A percentile compares a stretch with the other conserved stretches of the same genome.
Conservation (phyloP, 805 yeast species). For the Maudiozyma saulgeensis region DNA sequence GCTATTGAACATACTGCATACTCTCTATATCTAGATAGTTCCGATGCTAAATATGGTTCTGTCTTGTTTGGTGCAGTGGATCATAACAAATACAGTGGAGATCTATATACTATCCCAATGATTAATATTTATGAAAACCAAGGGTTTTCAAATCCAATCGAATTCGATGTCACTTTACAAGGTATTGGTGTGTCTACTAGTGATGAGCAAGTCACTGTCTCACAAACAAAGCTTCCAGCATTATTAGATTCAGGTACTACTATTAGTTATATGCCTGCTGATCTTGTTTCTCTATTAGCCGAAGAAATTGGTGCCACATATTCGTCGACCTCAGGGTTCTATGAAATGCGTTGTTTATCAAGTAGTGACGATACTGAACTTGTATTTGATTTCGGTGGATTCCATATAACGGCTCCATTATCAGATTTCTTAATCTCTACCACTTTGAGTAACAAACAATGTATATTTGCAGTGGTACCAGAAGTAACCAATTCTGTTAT, state of each 20-base stretch:
- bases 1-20: slow-evolving; percentile 36
- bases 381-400: slow-evolving; percentile 53
- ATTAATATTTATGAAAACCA: slow-evolving; percentile 11
- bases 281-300: slow-evolving; percentile 31
- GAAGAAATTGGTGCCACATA: slow-evolving; percentile 36
- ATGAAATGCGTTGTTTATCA: slow-evolving; percentile 37
- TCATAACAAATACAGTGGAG: slow-evolving; percentile 30
- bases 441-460: slow-evolving; percentile 15
- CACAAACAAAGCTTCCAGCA: slow-evolving; percentile 30
- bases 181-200: slow-evolving; percentile 20
- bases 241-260: slow-evolving; percentile 38
- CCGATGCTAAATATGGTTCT: slow-evolving; percentile 37
- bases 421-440: slow-evolving; percentile 24
- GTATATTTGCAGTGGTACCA: slow-evolving; percentile 37
- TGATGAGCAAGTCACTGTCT: slow-evolving; percentile 19
- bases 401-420: slow-evolving; percentile 44
- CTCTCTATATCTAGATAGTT: slow-evolving; percentile 41
- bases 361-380: slow-evolving; percentile 28
- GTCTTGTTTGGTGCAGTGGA: slow-evolving; percentile 36
- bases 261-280: slow-evolving; percentile 36
- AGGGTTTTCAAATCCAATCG: slow-evolving; percentile 14
- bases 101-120: slow-evolving; percentile 28
- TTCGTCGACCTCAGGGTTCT: slow-evolving; percentile 35
- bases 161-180: slow-evolving; percentile 28
- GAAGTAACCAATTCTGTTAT: slow-evolving; percentile 22